Conservation (phyloP, 108 stramenopile species). For the Pelagomonas calceolata region DNA sequence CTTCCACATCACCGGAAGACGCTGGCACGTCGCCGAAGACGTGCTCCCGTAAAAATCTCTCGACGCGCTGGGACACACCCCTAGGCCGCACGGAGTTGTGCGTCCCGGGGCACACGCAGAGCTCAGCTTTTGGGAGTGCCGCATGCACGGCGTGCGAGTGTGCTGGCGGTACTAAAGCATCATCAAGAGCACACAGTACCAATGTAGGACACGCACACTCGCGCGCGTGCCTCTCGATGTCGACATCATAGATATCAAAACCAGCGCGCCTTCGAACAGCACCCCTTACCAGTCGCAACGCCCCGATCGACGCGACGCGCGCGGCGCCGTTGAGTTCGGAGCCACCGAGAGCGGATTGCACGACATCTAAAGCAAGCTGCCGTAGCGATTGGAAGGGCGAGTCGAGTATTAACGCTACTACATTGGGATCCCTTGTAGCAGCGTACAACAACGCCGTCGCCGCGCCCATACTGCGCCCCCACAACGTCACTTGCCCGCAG, state of each 20-base stretch:
- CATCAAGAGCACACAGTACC: not conserved
- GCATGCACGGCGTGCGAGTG: not conserved
- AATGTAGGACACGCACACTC: not conserved
- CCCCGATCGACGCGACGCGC: not conserved
- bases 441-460: not conserved
- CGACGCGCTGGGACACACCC: too few relatives aligned
- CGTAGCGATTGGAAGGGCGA: not conserved
- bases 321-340: not conserved
- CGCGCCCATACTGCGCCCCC: not conserved
- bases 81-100: too few relatives aligned
- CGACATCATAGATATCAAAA: not conserved
- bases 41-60: too few relatives aligned
- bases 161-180: not conserved
- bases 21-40: too few relatives aligned
- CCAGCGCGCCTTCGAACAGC: not conserved
- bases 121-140: not conserved
- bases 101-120: not conserved
- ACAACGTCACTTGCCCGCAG: not conserved
- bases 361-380: not conserved
- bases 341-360: too few relatives aligned
- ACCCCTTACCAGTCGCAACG: not conserved
- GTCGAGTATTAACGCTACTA: not conserved
- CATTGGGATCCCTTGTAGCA: not conserved
- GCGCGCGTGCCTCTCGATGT: not conserved
- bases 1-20: too few relatives aligned